These are phyloP conservation scores for Drosera capensis DNA, from an alignment of 148 eudicot species.

Conservation along the genomic window DNA sequence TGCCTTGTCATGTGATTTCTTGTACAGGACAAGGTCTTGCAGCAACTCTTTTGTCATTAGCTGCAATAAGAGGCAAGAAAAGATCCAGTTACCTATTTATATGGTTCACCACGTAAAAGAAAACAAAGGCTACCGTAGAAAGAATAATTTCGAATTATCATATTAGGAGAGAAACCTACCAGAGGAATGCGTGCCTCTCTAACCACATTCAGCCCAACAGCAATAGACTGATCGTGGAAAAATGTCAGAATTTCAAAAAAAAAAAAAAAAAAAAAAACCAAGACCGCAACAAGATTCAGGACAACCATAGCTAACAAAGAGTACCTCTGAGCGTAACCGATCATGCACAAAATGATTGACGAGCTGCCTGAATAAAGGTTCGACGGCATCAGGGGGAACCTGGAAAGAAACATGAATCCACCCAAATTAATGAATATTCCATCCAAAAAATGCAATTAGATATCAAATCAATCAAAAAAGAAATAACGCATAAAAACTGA, in stretches of 20 bases:
- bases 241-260: neutral
- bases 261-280: neutral
- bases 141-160: too few species aligned
- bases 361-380: conserved; percentile 80
- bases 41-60: conserved; percentile 95
- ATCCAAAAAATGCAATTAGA: too few species aligned
- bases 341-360: conserved; percentile 95
- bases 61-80: conserved; percentile 21
- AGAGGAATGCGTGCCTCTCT: conserved; percentile 94
- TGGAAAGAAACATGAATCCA: conserved; percentile 23
- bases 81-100: neutral
- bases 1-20: conserved; percentile 78
- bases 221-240: conserved; percentile 40
- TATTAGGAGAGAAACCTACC: conserved; percentile 27
- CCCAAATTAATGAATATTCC: too few species aligned
- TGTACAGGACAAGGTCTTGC: conserved; percentile 91
- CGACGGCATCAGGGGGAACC: conserved; percentile 98
- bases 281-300: conserved; percentile 1
- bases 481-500: conserved; percentile 4
- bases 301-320: conserved; percentile 4
- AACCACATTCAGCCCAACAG: conserved; percentile 88
- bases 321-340: conserved; percentile 88
- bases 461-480: too few species aligned
- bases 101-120: too few species aligned
- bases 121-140: too few species aligned